Base-by-base conservation (phyloP, 805 yeast species). In the Ogataea saltuana region DNA sequence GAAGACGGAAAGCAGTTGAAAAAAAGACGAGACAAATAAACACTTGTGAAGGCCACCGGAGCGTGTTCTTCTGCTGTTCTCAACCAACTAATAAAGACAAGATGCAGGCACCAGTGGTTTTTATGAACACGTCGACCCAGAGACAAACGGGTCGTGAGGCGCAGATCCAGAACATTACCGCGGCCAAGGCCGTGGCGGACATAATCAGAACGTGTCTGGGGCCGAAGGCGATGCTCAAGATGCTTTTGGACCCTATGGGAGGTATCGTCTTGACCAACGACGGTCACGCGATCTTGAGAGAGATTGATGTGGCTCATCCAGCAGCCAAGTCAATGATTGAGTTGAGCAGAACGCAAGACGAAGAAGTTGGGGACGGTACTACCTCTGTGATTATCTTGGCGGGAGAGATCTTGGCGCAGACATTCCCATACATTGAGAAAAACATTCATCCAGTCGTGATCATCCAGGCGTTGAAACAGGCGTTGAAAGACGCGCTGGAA, bases 281-380 rank as follows among this genome's bases (percentile, higher is more conserved):
- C 65, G 99, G 99, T 11, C 99, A 93, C 68, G 99, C 99, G 13
- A 93, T 93, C 55, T 73, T 93, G 55, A 80, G 99, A 61, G 99
- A 93, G 64, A 93, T 93, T 55, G 98, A 91, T 63, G 95, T 86
- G 44, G 89, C 97, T 4, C 99, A 93, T 64, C 99, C 99, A 9
- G 99, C 99, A 4, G 99, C 99, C 35, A 93, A 93, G 69, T 85
- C 96, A 23, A 93, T 93, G 98, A 86, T 93, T 61, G 99, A 93
- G 69, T 78, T 93, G 53, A 82, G 93, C 58, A 80, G 99, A 70
- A 90, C 99, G 6, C 97, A 91, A 71, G 99, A 91, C 63, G 99
- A 91, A 70, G 99, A 91, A 70, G 99, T 80, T 45, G 99, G 99
- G 44, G 99, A 93, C 61, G 67, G 67, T 36, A 62, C 99, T 47